Conservation (phyloP, 2,329 filamentous ascomycete species). For the Cladosporium sp. region DNA sequence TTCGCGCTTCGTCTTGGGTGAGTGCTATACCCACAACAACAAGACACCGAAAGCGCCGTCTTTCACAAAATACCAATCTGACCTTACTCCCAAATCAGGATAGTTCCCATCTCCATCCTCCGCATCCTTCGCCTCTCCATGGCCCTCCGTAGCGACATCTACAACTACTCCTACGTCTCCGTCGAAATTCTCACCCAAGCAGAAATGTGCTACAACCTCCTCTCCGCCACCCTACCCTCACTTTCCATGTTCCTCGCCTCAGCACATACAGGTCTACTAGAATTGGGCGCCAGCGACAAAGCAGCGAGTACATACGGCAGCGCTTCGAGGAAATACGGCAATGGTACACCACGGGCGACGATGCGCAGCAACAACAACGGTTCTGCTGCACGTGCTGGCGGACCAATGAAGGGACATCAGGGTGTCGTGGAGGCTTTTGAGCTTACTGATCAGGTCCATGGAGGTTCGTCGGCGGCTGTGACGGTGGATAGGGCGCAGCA, state of each 20-base stretch:
- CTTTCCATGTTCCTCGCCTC: slow-evolving; percentile 8
- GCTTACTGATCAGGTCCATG: not conserved
- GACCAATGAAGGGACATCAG: not conserved
- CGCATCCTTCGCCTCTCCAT: not conserved
- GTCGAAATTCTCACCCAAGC: slow-evolving; percentile 7
- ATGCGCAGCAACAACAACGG: not conserved
- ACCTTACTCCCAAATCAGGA: not conserved
- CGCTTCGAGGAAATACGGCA: not conserved
- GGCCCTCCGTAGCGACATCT: not conserved
- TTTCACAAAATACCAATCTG: too few relatives aligned
- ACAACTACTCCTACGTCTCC: not conserved
- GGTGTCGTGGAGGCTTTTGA: not conserved
- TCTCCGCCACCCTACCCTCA: slow-evolving; percentile 13
- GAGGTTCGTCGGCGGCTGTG: not conserved
- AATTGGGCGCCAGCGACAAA: not conserved
- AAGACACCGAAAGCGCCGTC: too few relatives aligned
- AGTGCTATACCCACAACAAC: too few relatives aligned
- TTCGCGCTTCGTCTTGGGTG: slow-evolving; percentile 1
- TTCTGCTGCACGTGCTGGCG: not conserved
- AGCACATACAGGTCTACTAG: not conserved
- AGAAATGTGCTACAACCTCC: slow-evolving; percentile 10
- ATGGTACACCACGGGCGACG: not conserved
- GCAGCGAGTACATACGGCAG: not conserved
- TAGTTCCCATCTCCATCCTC: not conserved
- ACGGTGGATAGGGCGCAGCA: not conserved